phyloP scores from a whole-genome alignment of 148 eudicot genomes.

The Hydrangea macrophylla region DNA sequence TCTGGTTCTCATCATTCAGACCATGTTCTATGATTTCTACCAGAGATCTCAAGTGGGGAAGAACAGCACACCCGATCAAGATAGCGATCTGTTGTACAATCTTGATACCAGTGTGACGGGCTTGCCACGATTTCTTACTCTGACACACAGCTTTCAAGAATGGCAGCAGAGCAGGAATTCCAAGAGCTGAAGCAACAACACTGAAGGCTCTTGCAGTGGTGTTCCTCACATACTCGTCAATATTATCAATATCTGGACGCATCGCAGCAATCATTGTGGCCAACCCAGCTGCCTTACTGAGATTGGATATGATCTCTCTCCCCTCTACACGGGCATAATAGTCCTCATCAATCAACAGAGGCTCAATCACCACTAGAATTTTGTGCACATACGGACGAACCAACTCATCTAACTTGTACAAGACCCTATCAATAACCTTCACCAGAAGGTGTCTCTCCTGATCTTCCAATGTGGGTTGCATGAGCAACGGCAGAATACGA shows the following conservation, averaged over 20 bases:
- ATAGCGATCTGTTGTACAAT: slow-evolving; percentile 98
- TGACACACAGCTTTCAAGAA: slow-evolving; percentile 97
- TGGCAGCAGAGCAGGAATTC: slow-evolving; percentile 89
- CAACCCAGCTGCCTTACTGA: slow-evolving; percentile 96
- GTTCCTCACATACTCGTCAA: slow-evolving; percentile 94
- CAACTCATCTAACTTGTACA: slow-evolving; percentile 89
- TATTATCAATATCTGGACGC: slow-evolving; percentile 98
- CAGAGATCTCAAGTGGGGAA: slow-evolving; percentile 90
- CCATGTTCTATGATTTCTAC: slow-evolving; percentile 98
- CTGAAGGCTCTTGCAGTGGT: slow-evolving; percentile 99
- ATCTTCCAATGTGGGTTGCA: slow-evolving; percentile 96
- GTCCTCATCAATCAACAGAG: slow-evolving; percentile 88
- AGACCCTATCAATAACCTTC: slow-evolving; percentile 90
- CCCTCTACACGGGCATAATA: slow-evolving; percentile 99
- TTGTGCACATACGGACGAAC: slow-evolving; percentile 96
- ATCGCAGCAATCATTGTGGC: slow-evolving; percentile 99
- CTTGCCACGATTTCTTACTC: slow-evolving; percentile 99
- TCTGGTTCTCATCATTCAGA: slow-evolving; percentile 93
- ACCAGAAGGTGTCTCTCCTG: slow-evolving; percentile 96
- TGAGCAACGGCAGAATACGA: slow-evolving; percentile 82
- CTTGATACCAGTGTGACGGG: slow-evolving; percentile 97
- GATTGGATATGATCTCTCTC: slow-evolving; percentile 91
- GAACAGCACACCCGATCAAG: slow-evolving; percentile 92
- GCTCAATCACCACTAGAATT: slow-evolving; percentile 93
- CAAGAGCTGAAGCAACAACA: slow-evolving; percentile 98